These are phyloP conservation scores for Xenoacremonium recifei DNA, from an alignment of 2,329 filamentous ascomycete genomes.

Conservation along the genomic window DNA sequence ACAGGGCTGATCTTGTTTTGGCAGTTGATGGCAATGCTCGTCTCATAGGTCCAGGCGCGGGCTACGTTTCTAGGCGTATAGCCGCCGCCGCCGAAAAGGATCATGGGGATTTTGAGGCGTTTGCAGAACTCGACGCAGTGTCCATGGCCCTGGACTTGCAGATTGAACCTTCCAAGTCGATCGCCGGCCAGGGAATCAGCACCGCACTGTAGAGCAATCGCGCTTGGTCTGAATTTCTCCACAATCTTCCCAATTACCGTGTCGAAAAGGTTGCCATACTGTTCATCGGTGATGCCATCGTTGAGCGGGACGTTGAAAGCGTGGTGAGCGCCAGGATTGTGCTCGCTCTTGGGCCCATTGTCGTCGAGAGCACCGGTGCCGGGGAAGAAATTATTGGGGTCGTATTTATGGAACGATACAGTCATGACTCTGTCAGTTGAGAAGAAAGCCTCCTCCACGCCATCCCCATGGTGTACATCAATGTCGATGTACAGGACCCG, in stretches of 20 bases:
- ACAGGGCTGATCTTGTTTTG: conserved; percentile 67
- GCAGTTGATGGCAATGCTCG: conserved; percentile 79
- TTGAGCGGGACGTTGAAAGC: conserved; percentile 87
- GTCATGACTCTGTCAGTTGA: conserved; percentile 89
- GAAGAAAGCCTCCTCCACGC: conserved; percentile 88
- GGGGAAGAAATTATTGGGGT: conserved; percentile 79
- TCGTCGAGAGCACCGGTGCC: conserved; percentile 85
- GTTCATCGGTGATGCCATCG: conserved; percentile 87
- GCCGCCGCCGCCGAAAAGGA: conserved; percentile 90
- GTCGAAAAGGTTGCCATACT: conserved; percentile 85
- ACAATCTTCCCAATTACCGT: conserved; percentile 76
- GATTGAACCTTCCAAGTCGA: conserved; percentile 90
- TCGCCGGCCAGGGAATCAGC: conserved; percentile 94
- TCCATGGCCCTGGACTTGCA: conserved; percentile 92
- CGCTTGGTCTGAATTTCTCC: conserved; percentile 80
- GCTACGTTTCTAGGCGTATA: conserved; percentile 97
- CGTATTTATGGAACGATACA: conserved; percentile 95
- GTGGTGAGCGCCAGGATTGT: conserved; percentile 86
- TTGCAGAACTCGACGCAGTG: conserved; percentile 91
- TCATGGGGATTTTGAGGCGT: conserved; percentile 72
- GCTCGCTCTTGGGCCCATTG: conserved; percentile 78
- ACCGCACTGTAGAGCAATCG: conserved; percentile 93
- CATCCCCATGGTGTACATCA: conserved; percentile 88
- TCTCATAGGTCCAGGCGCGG: conserved; percentile 95
- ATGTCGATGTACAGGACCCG: conserved; percentile 94